A percentile compares a stretch with the other conserved stretches of the same genome.
Evolutionary conservation across 2,329 filamentous ascomycete genomes (phyloP).

Genomic region (Geosmithia flava): DNA sequence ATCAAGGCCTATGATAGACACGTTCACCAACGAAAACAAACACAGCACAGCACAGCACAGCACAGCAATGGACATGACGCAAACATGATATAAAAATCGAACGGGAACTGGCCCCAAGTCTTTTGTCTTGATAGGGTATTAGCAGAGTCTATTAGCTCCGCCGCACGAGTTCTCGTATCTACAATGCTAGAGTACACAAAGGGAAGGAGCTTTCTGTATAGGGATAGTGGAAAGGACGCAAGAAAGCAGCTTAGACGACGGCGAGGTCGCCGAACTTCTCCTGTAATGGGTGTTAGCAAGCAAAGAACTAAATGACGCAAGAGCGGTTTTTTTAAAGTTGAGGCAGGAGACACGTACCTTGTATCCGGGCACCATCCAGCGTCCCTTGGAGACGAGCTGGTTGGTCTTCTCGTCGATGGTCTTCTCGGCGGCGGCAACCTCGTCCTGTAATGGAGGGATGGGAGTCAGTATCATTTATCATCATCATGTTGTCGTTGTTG

Average conservation of each 20-base stretch:
- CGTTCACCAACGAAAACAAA: not conserved
- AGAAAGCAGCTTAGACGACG: slow-evolving; percentile 57
- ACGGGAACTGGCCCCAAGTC: not conserved
- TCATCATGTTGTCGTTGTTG: slow-evolving; percentile 8
- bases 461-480: slow-evolving; percentile 21
- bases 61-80: not conserved
- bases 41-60: not conserved
- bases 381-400: slow-evolving; percentile 91
- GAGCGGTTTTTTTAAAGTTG: not conserved
- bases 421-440: slow-evolving; percentile 84
- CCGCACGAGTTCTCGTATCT: slow-evolving; percentile 39
- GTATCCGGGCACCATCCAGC: slow-evolving; percentile 97
- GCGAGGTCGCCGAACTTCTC: slow-evolving; percentile 99
- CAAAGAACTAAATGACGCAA: not conserved
- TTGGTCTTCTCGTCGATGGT: slow-evolving; percentile 96
- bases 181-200: slow-evolving; percentile 60
- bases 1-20: not conserved
- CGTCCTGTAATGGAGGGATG: slow-evolving; percentile 42
- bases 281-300: slow-evolving; percentile 44
- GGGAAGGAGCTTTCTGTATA: slow-evolving; percentile 21
- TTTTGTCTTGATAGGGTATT: slow-evolving; percentile 10
- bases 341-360: slow-evolving; percentile 58
- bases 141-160: slow-evolving; percentile 18
- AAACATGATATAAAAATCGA: not conserved
- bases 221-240: slow-evolving; percentile 7